These are phyloP conservation scores for Oryza glumipatula DNA, from an alignment of 176 grass and related monocot species.

Conservation along the genomic window DNA sequence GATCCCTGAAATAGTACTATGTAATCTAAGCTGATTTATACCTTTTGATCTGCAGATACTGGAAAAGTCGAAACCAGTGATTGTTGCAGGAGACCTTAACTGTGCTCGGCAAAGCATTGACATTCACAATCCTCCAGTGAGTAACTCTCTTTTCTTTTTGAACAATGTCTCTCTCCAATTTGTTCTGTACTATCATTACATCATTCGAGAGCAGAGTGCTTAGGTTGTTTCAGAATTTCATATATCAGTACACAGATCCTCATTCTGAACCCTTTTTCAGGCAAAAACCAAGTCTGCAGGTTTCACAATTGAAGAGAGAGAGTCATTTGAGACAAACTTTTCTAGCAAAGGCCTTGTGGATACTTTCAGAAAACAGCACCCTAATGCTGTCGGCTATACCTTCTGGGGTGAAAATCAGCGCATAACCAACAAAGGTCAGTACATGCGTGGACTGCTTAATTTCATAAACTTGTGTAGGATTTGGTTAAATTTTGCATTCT, in stretches of 20 bases:
- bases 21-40: constrained; percentile 16
- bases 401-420: constrained; percentile 87
- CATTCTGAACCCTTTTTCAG: constrained; percentile 47
- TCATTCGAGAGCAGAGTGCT: background rate
- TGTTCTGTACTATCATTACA: background rate
- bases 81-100: constrained; percentile 87
- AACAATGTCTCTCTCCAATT: background rate
- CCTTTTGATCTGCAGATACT: constrained; percentile 65
- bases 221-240: background rate
- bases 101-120: constrained; percentile 78
- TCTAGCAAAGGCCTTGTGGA: constrained; percentile 67
- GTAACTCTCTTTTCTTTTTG: constrained; percentile 16
- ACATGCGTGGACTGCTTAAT: background rate
- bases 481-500: background rate
- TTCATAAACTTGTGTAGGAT: background rate
- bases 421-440: constrained; percentile 44
- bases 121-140: constrained; percentile 88
- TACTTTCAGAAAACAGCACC: constrained; percentile 91
- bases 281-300: constrained; percentile 80
- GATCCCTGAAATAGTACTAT: constrained; percentile 1
- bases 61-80: constrained; percentile 79
- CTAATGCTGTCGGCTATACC: constrained; percentile 69
- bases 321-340: constrained; percentile 77
- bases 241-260: background rate
- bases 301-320: constrained; percentile 81